phyloP scores from a whole-genome alignment of 1,284 basidiomycete genomes.

The Boletus hoseneyae region DNA sequence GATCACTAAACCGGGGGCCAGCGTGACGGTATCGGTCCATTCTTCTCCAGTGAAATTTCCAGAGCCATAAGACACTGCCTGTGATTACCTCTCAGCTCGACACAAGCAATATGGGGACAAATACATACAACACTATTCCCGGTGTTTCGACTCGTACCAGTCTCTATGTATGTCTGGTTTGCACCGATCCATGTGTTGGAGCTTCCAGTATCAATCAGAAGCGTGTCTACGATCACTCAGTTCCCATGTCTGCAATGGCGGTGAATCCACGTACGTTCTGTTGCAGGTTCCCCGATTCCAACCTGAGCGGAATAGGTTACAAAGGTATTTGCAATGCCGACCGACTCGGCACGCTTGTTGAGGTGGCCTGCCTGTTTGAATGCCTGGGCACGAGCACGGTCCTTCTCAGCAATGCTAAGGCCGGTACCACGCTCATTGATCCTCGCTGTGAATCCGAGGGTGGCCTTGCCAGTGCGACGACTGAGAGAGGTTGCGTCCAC shows the following conservation, averaged over 20 bases:
- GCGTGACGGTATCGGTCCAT: too few relatives aligned
- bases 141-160: constrained; percentile 43
- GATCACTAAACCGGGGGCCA: too few relatives aligned
- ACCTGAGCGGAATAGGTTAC: constrained; percentile 15
- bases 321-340: constrained; percentile 17
- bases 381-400: not conserved
- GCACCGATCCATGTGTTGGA: constrained; percentile 39
- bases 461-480: too few relatives aligned
- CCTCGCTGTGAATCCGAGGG: too few relatives aligned
- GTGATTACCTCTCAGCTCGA: too few relatives aligned
- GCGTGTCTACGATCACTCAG: constrained; percentile 15
- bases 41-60: too few relatives aligned
- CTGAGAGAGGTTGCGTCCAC: constrained; percentile 16
- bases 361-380: constrained; percentile 3
- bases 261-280: constrained; percentile 34
- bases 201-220: constrained; percentile 22
- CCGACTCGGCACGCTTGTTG: constrained; percentile 9
- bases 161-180: constrained; percentile 36
- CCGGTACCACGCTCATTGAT: too few relatives aligned
- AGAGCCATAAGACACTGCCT: too few relatives aligned
- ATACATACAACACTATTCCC: constrained; percentile 37
- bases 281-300: constrained; percentile 45
- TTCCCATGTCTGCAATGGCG: not conserved
- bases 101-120: too few relatives aligned
- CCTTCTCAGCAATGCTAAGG: too few relatives aligned